phyloP scores from a whole-genome alignment of 352 stramenopile genomes.

The Pythium plurisporium region DNA sequence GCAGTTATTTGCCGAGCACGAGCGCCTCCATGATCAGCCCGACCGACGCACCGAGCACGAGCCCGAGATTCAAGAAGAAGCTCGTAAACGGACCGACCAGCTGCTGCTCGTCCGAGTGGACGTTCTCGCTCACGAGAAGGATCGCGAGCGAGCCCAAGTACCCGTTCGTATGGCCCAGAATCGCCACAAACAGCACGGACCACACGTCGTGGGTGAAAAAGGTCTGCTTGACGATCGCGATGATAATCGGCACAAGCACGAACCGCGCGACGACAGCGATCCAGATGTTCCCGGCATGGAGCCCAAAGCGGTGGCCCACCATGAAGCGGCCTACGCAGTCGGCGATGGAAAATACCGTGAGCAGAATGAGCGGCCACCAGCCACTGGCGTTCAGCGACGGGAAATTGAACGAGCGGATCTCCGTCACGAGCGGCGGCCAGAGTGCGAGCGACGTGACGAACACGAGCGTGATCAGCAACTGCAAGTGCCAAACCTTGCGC shows the following conservation, averaged over 20 bases:
- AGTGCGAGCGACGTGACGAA: conserved; percentile 70
- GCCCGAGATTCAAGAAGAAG: conserved; percentile 81
- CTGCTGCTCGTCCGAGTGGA: conserved; percentile 62
- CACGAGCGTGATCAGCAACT: conserved; percentile 64
- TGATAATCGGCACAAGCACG: conserved; percentile 61
- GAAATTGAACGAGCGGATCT: conserved; percentile 81
- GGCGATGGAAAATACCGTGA: conserved; percentile 71
- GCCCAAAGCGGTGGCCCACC: conserved; percentile 53
- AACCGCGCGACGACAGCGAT: conserved; percentile 51
- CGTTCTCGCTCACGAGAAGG: conserved; percentile 80
- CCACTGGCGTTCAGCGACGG: conserved; percentile 56
- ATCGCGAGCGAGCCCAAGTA: conserved; percentile 77
- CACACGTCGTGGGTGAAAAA: conserved; percentile 69
- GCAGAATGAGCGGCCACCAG: conserved; percentile 80
- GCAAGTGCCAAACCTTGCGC: conserved; percentile 56
- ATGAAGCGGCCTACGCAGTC: conserved; percentile 73
- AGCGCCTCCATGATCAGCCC: conserved; percentile 61
- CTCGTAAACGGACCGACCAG: conserved; percentile 77
- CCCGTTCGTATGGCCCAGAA: conserved; percentile 76
- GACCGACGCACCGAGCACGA: conserved; percentile 70
- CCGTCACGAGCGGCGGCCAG: conserved; percentile 76
- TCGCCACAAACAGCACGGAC: conserved; percentile 60
- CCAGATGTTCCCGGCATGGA: conserved; percentile 67
- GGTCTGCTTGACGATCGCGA: conserved; percentile 62
- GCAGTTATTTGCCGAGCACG: conserved; percentile 42